Evolutionary conservation across 2,329 filamentous ascomycete genomes (phyloP).

Genomic region (Hypoxylon sp.): DNA sequence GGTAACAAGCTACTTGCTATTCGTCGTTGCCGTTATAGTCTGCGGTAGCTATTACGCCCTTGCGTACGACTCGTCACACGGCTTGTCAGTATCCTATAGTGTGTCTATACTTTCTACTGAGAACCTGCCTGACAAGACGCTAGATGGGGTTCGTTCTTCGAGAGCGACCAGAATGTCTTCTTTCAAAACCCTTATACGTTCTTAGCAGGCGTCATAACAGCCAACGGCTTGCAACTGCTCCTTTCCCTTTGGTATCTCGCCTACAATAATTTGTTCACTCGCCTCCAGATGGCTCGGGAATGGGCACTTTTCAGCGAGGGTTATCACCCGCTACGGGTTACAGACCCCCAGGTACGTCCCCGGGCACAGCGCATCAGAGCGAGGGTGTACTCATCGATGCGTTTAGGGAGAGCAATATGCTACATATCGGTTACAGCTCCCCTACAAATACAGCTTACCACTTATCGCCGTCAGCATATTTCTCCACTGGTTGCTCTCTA

Average conservation of each 20-base stretch:
- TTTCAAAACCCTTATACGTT: slow-evolving; percentile 26
- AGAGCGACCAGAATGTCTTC: slow-evolving; percentile 36
- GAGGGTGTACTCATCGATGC: slow-evolving; percentile 23
- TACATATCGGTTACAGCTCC: slow-evolving; percentile 47
- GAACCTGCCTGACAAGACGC: not conserved
- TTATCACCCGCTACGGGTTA: slow-evolving; percentile 56
- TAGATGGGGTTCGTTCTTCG: slow-evolving; percentile 32
- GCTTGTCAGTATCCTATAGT: slow-evolving; percentile 1
- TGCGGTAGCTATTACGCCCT: not conserved
- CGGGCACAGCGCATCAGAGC: not conserved
- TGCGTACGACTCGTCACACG: not conserved
- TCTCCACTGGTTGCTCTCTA: slow-evolving; percentile 29
- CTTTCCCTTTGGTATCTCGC: slow-evolving; percentile 59
- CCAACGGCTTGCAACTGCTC: slow-evolving; percentile 59
- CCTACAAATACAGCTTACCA: slow-evolving; percentile 47
- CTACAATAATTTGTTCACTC: slow-evolving; percentile 61
- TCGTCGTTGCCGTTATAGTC: slow-evolving; percentile 30
- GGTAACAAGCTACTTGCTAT: slow-evolving; percentile 42
- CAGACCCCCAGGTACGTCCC: slow-evolving; percentile 47
- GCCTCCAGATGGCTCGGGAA: slow-evolving; percentile 60
- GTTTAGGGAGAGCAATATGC: slow-evolving; percentile 45
- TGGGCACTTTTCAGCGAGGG: slow-evolving; percentile 56
- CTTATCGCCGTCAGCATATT: slow-evolving; percentile 37
- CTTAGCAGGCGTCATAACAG: slow-evolving; percentile 41
- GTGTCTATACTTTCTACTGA: slow-evolving; percentile 7